Evolutionary conservation across 2,329 filamentous ascomycete species (phyloP).

Genomic region (Penicillium occitanis): DNA sequence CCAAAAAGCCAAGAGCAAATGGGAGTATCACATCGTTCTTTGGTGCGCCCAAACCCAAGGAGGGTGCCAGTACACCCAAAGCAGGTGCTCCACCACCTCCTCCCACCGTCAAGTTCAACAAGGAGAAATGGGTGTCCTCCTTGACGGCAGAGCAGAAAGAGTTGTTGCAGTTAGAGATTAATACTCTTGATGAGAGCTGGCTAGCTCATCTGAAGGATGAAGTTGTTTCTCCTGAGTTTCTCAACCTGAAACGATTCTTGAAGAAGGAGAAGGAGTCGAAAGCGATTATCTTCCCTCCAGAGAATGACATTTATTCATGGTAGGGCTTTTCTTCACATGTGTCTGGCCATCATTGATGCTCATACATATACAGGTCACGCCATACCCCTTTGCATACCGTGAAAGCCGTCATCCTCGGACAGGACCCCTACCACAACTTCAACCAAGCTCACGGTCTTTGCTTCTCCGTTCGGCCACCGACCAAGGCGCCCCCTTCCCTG

Average conservation of each 20-base stretch:
- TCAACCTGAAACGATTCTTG: slow-evolving; percentile 84
- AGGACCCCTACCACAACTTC: slow-evolving; percentile 94
- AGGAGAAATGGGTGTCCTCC: slow-evolving; percentile 80
- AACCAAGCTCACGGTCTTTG: slow-evolving; percentile 96
- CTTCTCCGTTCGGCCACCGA: slow-evolving; percentile 91
- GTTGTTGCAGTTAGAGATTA: slow-evolving; percentile 83
- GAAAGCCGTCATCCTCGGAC: slow-evolving; percentile 89
- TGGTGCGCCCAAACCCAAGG: slow-evolving; percentile 60
- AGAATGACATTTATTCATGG: slow-evolving; percentile 93
- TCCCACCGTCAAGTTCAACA: slow-evolving; percentile 67
- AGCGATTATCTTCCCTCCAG: slow-evolving; percentile 82
- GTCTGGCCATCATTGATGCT: slow-evolving; percentile 23
- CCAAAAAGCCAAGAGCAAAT: slow-evolving; percentile 72
- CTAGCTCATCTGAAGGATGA: slow-evolving; percentile 85
- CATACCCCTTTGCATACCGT: slow-evolving; percentile 86
- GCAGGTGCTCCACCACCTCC: slow-evolving; percentile 19
- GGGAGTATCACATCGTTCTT: slow-evolving; percentile 90
- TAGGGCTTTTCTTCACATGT: slow-evolving; percentile 45
- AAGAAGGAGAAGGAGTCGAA: slow-evolving; percentile 71
- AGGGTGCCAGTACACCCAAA: slow-evolving; percentile 12
- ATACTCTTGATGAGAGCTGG: slow-evolving; percentile 90
- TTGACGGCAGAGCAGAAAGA: slow-evolving; percentile 79
- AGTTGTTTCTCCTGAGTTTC: slow-evolving; percentile 72
- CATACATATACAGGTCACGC: slow-evolving; percentile 70
- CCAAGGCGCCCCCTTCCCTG: slow-evolving; percentile 81